A percentile compares a stretch with the other conserved stretches of the same genome.
These are phyloP conservation scores for Graphiopsis chlorocephala DNA, from an alignment of 2,329 filamentous ascomycete genomes.

Conservation along the genomic window DNA sequence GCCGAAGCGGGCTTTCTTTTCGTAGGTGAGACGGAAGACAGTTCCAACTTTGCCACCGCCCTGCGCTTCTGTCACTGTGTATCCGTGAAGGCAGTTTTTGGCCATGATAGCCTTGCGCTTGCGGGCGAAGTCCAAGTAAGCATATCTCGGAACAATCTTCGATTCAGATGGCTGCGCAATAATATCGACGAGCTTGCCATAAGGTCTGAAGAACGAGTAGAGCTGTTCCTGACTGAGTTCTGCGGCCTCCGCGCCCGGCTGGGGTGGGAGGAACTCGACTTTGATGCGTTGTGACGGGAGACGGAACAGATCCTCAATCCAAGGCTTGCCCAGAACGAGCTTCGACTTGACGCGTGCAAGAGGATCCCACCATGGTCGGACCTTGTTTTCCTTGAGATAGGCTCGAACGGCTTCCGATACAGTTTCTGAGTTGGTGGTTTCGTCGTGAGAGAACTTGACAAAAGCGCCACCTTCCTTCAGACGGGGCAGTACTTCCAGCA, in stretches of 20 bases:
- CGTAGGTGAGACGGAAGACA: conserved; percentile 76
- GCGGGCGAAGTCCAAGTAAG: conserved; percentile 71
- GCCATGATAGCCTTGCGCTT: conserved; percentile 80
- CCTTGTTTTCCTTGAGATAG: conserved; percentile 65
- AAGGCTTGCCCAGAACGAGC: conserved; percentile 79
- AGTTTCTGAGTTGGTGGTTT: conserved; percentile 46
- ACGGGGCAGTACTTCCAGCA: conserved; percentile 78
- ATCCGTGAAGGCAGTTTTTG: conserved; percentile 88
- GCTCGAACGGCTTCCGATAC: conserved; percentile 61
- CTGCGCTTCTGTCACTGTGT: conserved; percentile 62
- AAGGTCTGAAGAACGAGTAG: conserved; percentile 82
- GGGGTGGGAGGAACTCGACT: conserved; percentile 78
- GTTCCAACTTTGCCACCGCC: conserved; percentile 77
- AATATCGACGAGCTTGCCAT: conserved; percentile 89
- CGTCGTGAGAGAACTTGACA: conserved; percentile 72
- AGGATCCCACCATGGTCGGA: conserved; percentile 89
- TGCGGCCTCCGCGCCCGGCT: conserved; percentile 66
- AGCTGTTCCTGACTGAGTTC: conserved; percentile 84
- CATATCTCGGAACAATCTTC: conserved; percentile 77
- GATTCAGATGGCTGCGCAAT: conserved; percentile 78
- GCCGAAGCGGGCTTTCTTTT: conserved; percentile 71
- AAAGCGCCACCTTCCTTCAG: conserved; percentile 92
- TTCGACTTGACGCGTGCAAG: conserved; percentile 68
- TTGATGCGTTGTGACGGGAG: conserved; percentile 73
- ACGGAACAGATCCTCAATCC: conserved; percentile 88